phyloP scores from a whole-genome alignment of 768 basidiomycete species.

The Leccinum aurantiacum region DNA sequence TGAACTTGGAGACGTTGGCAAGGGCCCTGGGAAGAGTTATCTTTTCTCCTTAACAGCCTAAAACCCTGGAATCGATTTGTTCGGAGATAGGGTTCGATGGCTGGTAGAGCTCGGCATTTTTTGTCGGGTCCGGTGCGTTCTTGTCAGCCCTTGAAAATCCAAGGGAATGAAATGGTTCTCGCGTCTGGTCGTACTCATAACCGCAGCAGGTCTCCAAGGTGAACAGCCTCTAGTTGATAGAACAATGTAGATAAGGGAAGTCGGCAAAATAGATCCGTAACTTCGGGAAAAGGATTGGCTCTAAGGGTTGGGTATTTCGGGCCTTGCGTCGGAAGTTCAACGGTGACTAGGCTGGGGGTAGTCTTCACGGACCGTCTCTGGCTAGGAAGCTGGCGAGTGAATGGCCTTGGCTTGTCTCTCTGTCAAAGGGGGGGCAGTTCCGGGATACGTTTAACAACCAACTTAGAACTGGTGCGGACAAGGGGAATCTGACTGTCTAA shows the following conservation, averaged over 20 bases:
- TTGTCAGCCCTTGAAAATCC: too few relatives aligned
- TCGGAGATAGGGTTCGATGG: slow-evolving; percentile 53
- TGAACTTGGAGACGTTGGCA: too few relatives aligned
- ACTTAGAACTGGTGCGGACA: slow-evolving; percentile 79
- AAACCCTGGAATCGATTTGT: too few relatives aligned
- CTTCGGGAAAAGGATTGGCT: slow-evolving; percentile 42
- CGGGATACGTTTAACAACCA: slow-evolving; percentile 62
- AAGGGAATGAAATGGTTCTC: too few relatives aligned
- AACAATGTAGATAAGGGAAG: too few relatives aligned
- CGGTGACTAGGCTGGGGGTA: slow-evolving; percentile 52
- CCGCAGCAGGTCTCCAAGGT: too few relatives aligned
- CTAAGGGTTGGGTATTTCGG: slow-evolving; percentile 79
- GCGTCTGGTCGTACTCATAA: too few relatives aligned
- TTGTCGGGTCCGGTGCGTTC: slow-evolving; percentile 59
- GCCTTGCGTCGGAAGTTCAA: slow-evolving; percentile 68
- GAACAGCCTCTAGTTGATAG: too few relatives aligned
- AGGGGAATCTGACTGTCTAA: slow-evolving; percentile 84
- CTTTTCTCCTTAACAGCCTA: too few relatives aligned
- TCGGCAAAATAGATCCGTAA: too few relatives aligned
- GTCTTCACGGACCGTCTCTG: slow-evolving; percentile 55
- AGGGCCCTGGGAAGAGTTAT: too few relatives aligned
- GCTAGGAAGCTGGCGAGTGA: slow-evolving; percentile 40
- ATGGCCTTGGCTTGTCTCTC: slow-evolving; percentile 52
- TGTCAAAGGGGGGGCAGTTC: slow-evolving; percentile 41
- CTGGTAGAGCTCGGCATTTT: slow-evolving; percentile 70